phyloP scores from a whole-genome alignment of 1,284 basidiomycete species.

The Ceraceosorus bombacis region DNA sequence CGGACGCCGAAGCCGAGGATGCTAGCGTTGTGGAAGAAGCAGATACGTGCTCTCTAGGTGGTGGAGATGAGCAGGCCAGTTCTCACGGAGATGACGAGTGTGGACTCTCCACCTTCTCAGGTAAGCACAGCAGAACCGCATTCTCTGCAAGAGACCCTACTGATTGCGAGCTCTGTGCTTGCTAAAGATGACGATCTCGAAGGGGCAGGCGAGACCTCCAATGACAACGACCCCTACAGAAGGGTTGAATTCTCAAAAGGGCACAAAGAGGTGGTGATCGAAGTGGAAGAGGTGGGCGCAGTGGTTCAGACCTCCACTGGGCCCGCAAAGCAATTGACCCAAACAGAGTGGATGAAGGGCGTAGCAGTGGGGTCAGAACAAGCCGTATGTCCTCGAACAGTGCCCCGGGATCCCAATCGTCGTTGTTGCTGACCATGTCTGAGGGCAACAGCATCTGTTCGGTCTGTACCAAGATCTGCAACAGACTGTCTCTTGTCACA shows the following conservation, averaged over 20 bases:
- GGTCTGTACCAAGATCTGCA: background rate
- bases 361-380: background rate
- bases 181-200: background rate
- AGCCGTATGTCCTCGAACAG: background rate
- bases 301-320: background rate
- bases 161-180: background rate
- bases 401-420: background rate
- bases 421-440: background rate
- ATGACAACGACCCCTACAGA: background rate
- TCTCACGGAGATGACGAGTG: too few relatives aligned
- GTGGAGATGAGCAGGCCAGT: too few relatives aligned
- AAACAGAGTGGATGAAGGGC: background rate
- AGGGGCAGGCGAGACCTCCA: background rate
- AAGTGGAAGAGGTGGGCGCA: background rate
- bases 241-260: background rate
- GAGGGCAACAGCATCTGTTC: conserved; percentile 1
- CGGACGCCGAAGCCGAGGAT: background rate
- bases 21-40: background rate
- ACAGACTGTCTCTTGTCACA: background rate
- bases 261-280: background rate
- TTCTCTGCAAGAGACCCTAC: background rate
- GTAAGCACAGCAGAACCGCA: too few relatives aligned
- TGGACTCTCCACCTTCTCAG: too few relatives aligned
- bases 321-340: background rate
- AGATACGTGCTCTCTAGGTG: background rate